Percentiles rank a stretch among this genome's conserved stretches.
Evolutionary conservation across 2,329 filamentous ascomycete genomes (phyloP).

Genomic region (Claviceps purpurea): DNA sequence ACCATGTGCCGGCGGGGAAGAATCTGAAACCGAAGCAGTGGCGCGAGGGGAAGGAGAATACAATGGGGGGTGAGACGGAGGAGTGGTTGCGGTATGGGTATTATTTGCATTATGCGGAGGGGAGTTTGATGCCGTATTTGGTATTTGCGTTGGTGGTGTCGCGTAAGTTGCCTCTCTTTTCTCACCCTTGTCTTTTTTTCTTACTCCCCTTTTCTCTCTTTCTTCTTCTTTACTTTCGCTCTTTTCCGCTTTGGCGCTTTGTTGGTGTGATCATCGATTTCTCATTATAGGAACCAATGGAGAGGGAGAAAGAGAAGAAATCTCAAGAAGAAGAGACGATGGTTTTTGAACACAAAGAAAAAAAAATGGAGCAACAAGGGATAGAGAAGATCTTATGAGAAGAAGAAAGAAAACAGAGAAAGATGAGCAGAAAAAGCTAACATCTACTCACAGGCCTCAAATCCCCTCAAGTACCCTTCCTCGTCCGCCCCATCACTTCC

Average conservation of each 20-base stretch:
- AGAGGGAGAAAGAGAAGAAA: too few relatives aligned
- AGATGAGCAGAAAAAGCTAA: neutral
- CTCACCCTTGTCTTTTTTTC: neutral
- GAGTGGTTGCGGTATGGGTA: conserved; percentile 49
- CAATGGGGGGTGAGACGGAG: conserved; percentile 47
- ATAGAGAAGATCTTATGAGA: neutral
- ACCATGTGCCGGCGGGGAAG: conserved; percentile 38
- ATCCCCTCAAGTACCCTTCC: conserved; percentile 33
- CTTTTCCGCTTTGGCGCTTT: neutral
- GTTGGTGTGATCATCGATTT: neutral
- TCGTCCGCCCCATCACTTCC: conserved; percentile 37
- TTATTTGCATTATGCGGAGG: conserved; percentile 75
- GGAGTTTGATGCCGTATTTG: conserved; percentile 63
- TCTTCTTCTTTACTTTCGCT: neutral
- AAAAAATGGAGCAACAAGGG: neutral
- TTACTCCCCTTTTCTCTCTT: neutral
- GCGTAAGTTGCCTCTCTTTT: conserved; percentile 21
- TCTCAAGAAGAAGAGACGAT: neutral
- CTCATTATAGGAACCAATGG: neutral
- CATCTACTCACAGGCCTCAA: conserved; percentile 24
- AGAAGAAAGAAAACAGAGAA: neutral
- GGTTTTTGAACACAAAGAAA: neutral
- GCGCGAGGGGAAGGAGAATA: conserved; percentile 43
- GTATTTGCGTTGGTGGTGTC: conserved; percentile 49
- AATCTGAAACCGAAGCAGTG: conserved; percentile 39